Conservation (phyloP, 2,329 filamentous ascomycete species). For the Calonectria hongkongensis region DNA sequence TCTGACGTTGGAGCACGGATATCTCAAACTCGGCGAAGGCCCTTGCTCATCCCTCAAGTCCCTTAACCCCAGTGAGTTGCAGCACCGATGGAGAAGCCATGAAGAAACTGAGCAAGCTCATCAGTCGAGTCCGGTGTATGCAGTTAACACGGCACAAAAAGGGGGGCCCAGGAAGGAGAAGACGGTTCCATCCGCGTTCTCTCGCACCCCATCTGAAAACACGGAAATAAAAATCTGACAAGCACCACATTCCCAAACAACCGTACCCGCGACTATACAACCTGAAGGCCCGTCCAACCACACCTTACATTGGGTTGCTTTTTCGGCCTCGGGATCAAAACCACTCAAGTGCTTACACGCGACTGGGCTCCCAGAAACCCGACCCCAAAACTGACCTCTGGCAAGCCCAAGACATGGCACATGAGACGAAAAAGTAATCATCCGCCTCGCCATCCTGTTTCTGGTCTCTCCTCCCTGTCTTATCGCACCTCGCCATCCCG, state of each 20-base stretch:
- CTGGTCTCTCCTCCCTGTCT: constrained; percentile 3
- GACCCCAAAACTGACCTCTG: constrained; percentile 13
- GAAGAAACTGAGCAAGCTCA: constrained; percentile 5
- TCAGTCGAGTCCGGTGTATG: neutral
- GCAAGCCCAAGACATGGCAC: constrained; percentile 16
- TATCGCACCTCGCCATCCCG: constrained; percentile 8
- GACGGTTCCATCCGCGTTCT: neutral
- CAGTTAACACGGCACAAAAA: neutral
- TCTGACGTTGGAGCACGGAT: constrained; percentile 31
- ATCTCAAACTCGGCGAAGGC: constrained; percentile 26
- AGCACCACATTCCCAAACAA: constrained; percentile 19
- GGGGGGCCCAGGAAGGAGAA: neutral
- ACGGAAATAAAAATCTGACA: constrained; percentile 12
- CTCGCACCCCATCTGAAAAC: constrained; percentile 2
- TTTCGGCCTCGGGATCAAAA: constrained; percentile 28
- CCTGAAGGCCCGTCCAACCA: neutral
- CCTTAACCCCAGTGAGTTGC: constrained; percentile 11
- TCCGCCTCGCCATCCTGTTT: constrained; percentile 14
- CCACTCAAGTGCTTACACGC: constrained; percentile 24
- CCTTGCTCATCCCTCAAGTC: constrained; percentile 28
- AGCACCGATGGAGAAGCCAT: constrained; percentile 19
- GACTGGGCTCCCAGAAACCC: constrained; percentile 7
- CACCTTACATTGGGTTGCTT: constrained; percentile 4
- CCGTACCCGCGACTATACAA: neutral
- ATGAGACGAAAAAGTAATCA: constrained; percentile 26